Evolutionary conservation across 2,329 filamentous ascomycete genomes (phyloP).

Genomic region (Colletotrichum siamense): DNA sequence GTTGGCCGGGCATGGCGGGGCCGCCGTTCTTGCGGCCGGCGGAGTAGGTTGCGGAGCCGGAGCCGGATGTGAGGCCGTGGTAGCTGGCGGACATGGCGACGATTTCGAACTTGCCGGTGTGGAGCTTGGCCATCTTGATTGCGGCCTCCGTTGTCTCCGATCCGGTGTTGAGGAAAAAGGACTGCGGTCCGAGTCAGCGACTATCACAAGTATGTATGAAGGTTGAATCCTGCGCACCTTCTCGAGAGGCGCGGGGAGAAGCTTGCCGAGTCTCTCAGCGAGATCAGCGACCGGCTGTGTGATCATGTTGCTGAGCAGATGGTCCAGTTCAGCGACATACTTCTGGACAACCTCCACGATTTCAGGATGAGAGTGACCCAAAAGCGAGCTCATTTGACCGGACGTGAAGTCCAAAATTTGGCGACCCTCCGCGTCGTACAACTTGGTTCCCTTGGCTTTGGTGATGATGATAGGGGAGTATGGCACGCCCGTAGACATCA

Average conservation of each 20-base stretch:
- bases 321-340: conserved; percentile 56
- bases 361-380: conserved; percentile 63
- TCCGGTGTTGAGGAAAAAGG: conserved; percentile 63
- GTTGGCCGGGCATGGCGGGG: conserved; percentile 58
- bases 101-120: conserved; percentile 69
- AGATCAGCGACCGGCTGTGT: conserved; percentile 59
- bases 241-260: conserved; percentile 53
- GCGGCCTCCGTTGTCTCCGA: conserved; percentile 63
- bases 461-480: conserved; percentile 46
- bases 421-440: conserved; percentile 48
- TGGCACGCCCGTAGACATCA: conserved; percentile 47
- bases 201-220: background rate
- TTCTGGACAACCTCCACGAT: conserved; percentile 56
- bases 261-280: conserved; percentile 50
- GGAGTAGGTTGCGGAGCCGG: conserved; percentile 58
- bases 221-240: conserved; percentile 31
- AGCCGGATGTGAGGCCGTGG: conserved; percentile 63
- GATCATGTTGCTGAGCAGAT: conserved; percentile 63
- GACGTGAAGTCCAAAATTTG: conserved; percentile 64
- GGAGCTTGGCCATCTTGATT: conserved; percentile 67
- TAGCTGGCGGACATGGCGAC: conserved; percentile 64
- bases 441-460: conserved; percentile 46
- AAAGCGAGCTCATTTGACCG: conserved; percentile 63
- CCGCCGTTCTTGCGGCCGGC: conserved; percentile 53
- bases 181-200: conserved; percentile 14